Evolutionary conservation across 2,329 filamentous ascomycete species (phyloP).

Genomic region (Microascus cirrosus): DNA sequence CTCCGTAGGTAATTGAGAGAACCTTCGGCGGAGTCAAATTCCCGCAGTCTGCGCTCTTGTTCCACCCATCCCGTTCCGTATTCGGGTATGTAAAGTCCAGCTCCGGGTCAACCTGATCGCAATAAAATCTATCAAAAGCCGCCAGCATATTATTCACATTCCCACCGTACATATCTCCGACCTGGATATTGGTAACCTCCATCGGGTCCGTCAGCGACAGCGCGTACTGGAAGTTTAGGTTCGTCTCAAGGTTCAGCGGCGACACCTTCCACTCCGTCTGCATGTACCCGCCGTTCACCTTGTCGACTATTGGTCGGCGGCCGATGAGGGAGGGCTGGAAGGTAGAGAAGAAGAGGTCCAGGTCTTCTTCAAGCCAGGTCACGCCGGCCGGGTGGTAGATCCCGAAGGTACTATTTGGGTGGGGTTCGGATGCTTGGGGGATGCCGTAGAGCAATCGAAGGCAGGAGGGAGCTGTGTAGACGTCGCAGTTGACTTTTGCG

Average conservation of each 20-base stretch:
- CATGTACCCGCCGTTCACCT: background rate
- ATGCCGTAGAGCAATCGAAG: background rate
- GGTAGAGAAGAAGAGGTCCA: background rate
- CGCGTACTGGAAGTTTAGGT: background rate
- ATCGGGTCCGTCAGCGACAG: background rate
- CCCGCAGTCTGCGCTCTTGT: constrained; percentile 12
- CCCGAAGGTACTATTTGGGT: background rate
- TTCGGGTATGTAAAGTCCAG: too few relatives aligned
- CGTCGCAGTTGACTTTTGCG: too few relatives aligned
- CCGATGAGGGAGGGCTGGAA: background rate
- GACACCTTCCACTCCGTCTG: background rate
- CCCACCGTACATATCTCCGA: background rate
- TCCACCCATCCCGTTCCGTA: too few relatives aligned
- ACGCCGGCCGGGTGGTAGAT: background rate
- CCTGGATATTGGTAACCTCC: background rate
- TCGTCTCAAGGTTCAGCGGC: background rate
- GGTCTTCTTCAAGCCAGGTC: background rate
- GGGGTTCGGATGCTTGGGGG: background rate
- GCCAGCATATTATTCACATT: background rate
- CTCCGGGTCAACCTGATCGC: background rate
- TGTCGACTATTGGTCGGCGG: background rate
- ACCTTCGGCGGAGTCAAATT: constrained; percentile 20
- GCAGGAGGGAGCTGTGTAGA: background rate
- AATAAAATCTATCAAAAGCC: background rate
- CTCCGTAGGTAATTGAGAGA: constrained; percentile 32